Evolutionary conservation across 345 rosid genomes (phyloP), one percentile per base, ranked within the genome.

Genomic region (Psidium guajava): DNA sequence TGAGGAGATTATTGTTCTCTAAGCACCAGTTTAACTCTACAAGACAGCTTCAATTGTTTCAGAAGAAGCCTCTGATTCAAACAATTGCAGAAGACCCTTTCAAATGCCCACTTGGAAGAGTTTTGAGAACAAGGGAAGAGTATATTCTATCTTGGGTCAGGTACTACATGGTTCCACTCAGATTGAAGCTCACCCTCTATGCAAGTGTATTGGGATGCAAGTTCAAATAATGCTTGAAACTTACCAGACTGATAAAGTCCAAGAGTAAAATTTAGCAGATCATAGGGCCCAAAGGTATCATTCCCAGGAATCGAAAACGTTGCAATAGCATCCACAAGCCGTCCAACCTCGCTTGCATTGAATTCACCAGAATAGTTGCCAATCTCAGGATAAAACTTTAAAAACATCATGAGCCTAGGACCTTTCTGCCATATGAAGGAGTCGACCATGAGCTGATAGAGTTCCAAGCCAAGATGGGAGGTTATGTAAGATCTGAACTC

Each of bases 251-350:
- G 75, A 82, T 93, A 94, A 83, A 86, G 88, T 86, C 93, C 91
- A 0, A 82, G 87, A 18, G 88, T 82, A 83, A 92, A 92, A 75
- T 82, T 47, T 36, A 93, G 84, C 85, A 93, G 82, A 87, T 93
- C 94, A 82, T 93, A 93, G 1, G 96, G 94, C 51, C 94, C 94
- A 85, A 88, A 92, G 24, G 55, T 56, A 84, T 91, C 94, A 82
- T 6, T 85, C 5, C 73, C 4, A 24, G 32, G 40, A 8, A 93
- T 82, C 3, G 55, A 2, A 61, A 88, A 93, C 32, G 88, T 89
- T 59, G 92, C 91, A 81, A 93, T 80, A 84, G 56, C n/a, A 84
- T 85, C 83, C 32, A 42, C 82, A 82, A 95, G 54, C 18, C 88
- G 84, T 16, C 77, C 87, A 58, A 91, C 55, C 87, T 88, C 93